Conservation (phyloP, 805 yeast species). For the Wickerhamomyces queroliae region DNA sequence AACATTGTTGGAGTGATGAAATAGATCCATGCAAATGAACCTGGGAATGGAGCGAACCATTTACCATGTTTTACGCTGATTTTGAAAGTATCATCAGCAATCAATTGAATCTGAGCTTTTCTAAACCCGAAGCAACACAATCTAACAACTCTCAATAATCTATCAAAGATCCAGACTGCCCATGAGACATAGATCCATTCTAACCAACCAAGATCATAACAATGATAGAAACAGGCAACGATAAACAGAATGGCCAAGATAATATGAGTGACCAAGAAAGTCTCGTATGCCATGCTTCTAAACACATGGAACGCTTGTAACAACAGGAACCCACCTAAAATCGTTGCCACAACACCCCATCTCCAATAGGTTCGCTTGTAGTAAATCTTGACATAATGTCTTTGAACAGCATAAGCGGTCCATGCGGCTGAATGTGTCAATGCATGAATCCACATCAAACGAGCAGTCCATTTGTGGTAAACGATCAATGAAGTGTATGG, state of each 20-base stretch:
- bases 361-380: conserved; percentile 7
- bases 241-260: conserved; percentile 47
- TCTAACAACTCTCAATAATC: conserved; percentile 37
- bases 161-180: conserved; percentile 40
- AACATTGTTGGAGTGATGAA: conserved; percentile 45
- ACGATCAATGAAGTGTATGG: conserved; percentile 54
- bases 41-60: conserved; percentile 45
- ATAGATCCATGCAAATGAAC: conserved; percentile 51
- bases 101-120: conserved; percentile 3
- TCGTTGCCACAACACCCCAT: conserved; percentile 41
- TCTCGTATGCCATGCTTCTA: conserved; percentile 53
- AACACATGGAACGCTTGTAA: conserved; percentile 45
- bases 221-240: conserved; percentile 54
- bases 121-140: conserved; percentile 6
- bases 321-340: conserved; percentile 35
- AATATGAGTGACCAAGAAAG: conserved; percentile 52
- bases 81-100: conserved; percentile 36
- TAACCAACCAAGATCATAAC: conserved; percentile 44
- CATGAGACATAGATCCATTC: conserved; percentile 41
- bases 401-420: conserved; percentile 7
- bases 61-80: conserved; percentile 33
- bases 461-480: conserved; percentile 60
- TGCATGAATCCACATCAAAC: conserved; percentile 28
- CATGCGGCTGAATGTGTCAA: conserved; percentile 14
- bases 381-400: conserved; percentile 6